phyloP scores from a whole-genome alignment of 1,139 yeast genomes.

The Blastobotrys illinoisensis region DNA sequence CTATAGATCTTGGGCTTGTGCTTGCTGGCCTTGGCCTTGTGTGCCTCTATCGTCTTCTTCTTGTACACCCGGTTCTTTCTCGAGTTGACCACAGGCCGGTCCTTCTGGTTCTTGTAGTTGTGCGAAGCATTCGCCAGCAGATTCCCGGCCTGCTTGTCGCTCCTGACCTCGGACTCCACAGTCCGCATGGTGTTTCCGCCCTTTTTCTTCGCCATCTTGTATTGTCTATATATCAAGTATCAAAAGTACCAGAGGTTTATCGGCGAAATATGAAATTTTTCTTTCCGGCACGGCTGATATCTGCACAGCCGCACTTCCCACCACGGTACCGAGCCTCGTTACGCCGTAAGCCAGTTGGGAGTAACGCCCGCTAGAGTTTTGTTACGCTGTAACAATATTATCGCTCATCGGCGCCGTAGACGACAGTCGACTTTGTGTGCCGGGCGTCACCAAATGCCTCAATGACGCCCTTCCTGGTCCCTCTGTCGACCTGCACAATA shows the following conservation, averaged over 20 bases:
- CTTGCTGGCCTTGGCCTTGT: slow-evolving; percentile 23
- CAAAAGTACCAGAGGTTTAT: background rate
- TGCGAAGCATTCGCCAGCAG: slow-evolving; percentile 20
- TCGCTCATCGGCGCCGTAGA: background rate
- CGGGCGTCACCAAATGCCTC: slow-evolving; percentile 23
- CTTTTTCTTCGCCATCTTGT: slow-evolving; percentile 12
- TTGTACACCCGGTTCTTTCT: slow-evolving; percentile 21
- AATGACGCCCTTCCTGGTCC: slow-evolving; percentile 16
- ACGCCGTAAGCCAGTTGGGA: too few relatives aligned
- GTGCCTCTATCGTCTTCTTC: slow-evolving; percentile 16
- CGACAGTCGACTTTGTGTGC: slow-evolving; percentile 11
- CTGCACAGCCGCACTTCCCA: background rate
- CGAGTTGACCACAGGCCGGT: slow-evolving; percentile 11
- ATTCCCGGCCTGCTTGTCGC: slow-evolving; percentile 26
- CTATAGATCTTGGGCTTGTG: slow-evolving; percentile 54
- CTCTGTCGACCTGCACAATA: slow-evolving; percentile 41
- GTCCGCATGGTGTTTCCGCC: slow-evolving; percentile 17
- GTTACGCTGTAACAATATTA: background rate
- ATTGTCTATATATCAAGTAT: slow-evolving; percentile 12
- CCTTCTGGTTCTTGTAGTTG: slow-evolving; percentile 24
- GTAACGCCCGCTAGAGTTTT: too few relatives aligned
- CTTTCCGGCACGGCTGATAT: background rate
- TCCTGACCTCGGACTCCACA: slow-evolving; percentile 21
- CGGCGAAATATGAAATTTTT: background rate
- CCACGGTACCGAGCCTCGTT: too few relatives aligned